These are phyloP conservation scores for Penicillium griseofulvum DNA, from an alignment of 2,329 filamentous ascomycete species.

Conservation along the genomic window DNA sequence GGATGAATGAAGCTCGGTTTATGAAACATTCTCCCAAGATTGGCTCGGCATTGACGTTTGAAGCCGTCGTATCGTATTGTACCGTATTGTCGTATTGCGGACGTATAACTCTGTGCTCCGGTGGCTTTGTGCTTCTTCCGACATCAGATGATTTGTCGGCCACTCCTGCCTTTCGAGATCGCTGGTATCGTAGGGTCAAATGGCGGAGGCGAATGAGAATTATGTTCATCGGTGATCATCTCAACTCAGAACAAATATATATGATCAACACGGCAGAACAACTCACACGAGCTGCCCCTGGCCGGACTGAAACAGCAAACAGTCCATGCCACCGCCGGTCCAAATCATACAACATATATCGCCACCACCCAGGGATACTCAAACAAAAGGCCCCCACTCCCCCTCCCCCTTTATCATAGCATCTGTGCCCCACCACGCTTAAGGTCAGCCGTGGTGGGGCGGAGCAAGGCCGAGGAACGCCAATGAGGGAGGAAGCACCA, in stretches of 20 bases:
- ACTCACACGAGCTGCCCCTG: background rate
- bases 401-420: background rate
- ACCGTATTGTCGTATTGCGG: no score
- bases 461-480: background rate
- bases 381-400: background rate
- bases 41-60: no score
- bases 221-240: background rate
- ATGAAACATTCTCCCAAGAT: no score
- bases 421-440: background rate
- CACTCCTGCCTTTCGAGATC: no score
- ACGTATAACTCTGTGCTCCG: no score
- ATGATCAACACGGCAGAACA: background rate
- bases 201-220: background rate
- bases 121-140: no score
- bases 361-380: background rate
- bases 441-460: background rate
- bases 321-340: background rate
- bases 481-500: background rate
- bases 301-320: background rate
- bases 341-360: background rate
- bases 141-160: no score
- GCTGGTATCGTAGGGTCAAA: background rate
- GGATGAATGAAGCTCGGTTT: no score
- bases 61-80: no score
- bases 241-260: background rate